Conservation (phyloP, 257 asterid species). For the Jaltomata sinuosa region DNA sequence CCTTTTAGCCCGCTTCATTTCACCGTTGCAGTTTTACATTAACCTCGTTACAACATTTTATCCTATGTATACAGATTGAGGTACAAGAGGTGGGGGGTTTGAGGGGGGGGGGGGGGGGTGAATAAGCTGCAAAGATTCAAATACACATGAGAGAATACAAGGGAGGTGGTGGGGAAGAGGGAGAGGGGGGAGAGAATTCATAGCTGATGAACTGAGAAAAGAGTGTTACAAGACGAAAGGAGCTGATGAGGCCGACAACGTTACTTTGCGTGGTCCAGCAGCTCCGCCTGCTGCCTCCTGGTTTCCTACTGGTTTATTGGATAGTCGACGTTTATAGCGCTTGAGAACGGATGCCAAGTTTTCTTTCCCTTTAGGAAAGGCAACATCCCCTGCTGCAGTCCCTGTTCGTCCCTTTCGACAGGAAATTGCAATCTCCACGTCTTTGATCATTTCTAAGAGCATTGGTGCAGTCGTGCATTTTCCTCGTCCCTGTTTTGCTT, state of each 20-base stretch:
- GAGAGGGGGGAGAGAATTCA: background rate
- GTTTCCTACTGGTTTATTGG: slow-evolving; percentile 44
- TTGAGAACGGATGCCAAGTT: slow-evolving; percentile 86
- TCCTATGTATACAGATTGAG: slow-evolving; percentile 27
- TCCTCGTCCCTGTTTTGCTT: slow-evolving; percentile 49
- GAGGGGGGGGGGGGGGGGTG: background rate
- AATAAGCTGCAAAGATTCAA: slow-evolving; percentile 2
- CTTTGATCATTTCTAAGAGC: slow-evolving; percentile 66
- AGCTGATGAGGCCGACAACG: slow-evolving; percentile 13
- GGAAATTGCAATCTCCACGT: slow-evolving; percentile 76
- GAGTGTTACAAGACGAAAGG: slow-evolving; percentile 27
- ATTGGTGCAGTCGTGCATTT: slow-evolving; percentile 70
- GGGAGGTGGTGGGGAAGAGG: background rate
- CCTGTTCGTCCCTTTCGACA: slow-evolving; percentile 93
- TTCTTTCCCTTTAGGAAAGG: slow-evolving; percentile 88
- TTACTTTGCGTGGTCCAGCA: slow-evolving; percentile 21
- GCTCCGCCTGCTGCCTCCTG: slow-evolving; percentile 22
- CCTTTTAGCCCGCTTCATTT: slow-evolving; percentile 1
- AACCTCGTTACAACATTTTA: slow-evolving; percentile 11
- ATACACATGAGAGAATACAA: slow-evolving; percentile 2
- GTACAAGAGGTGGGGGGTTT: slow-evolving; percentile 1
- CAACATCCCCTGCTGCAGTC: slow-evolving; percentile 99
- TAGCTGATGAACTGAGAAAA: slow-evolving; percentile 11
- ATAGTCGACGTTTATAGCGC: slow-evolving; percentile 80
- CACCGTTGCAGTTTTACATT: slow-evolving; percentile 5